Percentiles rank a stretch among this genome's conserved stretches.
Conservation (phyloP, 2,329 filamentous ascomycete species). For the Sporothrix euskadiensis region DNA sequence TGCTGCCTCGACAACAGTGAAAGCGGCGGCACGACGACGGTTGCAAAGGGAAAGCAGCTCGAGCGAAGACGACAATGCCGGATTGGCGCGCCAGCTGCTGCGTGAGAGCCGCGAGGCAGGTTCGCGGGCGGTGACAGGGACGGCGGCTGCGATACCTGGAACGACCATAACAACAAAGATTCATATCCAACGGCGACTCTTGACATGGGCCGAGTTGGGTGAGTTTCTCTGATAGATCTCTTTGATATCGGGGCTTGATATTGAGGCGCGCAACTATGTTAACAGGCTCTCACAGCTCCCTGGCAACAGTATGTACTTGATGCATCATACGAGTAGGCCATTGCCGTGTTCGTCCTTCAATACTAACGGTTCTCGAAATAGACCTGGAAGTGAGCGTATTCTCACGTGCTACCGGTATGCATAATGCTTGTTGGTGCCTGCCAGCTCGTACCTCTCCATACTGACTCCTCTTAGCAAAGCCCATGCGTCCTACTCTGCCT, state of each 20-base stretch:
- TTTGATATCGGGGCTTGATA: background rate
- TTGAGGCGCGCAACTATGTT: background rate
- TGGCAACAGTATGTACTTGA: slow-evolving; percentile 17
- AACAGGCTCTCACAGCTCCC: background rate
- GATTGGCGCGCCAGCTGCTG: background rate
- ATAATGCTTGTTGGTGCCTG: too few species aligned
- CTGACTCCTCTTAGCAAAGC: slow-evolving; percentile 31
- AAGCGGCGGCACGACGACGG: background rate
- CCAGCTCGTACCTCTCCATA: background rate
- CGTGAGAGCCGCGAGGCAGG: background rate
- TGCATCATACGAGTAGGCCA: background rate
- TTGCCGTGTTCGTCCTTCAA: too few species aligned
- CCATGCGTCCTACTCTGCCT: slow-evolving; percentile 35
- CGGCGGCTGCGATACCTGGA: background rate
- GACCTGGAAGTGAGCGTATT: slow-evolving; percentile 13
- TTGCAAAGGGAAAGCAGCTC: background rate
- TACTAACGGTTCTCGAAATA: background rate
- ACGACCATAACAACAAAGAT: background rate
- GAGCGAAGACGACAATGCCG: background rate
- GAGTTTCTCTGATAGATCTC: background rate
- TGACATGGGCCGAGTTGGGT: slow-evolving; percentile 11
- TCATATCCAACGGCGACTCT: background rate
- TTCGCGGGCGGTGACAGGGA: too few species aligned
- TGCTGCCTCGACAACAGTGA: background rate
- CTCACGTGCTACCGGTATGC: slow-evolving; percentile 18